Percentiles rank a stretch among this genome's conserved stretches.
phyloP scores from a whole-genome alignment of 2,329 filamentous ascomycete species.

The Monilinia fructicola region DNA sequence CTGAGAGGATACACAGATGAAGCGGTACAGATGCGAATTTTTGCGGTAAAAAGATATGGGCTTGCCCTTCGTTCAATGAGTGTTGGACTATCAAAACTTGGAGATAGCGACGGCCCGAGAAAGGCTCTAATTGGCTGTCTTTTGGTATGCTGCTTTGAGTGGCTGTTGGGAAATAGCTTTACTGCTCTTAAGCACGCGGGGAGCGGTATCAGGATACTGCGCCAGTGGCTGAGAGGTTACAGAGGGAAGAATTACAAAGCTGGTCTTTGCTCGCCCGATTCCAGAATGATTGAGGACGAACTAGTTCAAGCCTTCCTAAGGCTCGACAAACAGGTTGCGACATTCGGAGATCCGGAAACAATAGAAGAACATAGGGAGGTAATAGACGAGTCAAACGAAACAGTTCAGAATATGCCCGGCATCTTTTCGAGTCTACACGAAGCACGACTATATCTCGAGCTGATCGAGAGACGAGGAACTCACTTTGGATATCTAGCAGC shows the following conservation, averaged over 20 bases:
- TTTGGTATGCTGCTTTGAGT: constrained; percentile 25
- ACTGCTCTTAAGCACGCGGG: constrained; percentile 22
- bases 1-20: background rate
- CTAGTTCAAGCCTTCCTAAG: constrained; percentile 23
- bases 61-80: constrained; percentile 23
- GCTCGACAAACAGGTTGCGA: constrained; percentile 27
- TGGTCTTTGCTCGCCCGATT: constrained; percentile 17
- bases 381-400: constrained; percentile 21
- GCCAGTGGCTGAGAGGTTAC: constrained; percentile 17
- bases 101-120: constrained; percentile 6
- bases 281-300: constrained; percentile 24
- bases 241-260: background rate
- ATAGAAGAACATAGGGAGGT: constrained; percentile 20
- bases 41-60: constrained; percentile 23
- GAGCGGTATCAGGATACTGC: constrained; percentile 16
- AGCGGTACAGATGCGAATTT: constrained; percentile 16
- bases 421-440: constrained; percentile 18
- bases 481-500: constrained; percentile 26
- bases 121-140: constrained; percentile 25
- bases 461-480: constrained; percentile 26
- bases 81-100: constrained; percentile 6
- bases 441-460: constrained; percentile 27
- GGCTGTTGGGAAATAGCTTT: constrained; percentile 18
- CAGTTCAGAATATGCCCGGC: constrained; percentile 23
- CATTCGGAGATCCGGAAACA: constrained; percentile 18